phyloP scores from a whole-genome alignment of 2,329 filamentous ascomycete genomes.

The Diplodia corticola region DNA sequence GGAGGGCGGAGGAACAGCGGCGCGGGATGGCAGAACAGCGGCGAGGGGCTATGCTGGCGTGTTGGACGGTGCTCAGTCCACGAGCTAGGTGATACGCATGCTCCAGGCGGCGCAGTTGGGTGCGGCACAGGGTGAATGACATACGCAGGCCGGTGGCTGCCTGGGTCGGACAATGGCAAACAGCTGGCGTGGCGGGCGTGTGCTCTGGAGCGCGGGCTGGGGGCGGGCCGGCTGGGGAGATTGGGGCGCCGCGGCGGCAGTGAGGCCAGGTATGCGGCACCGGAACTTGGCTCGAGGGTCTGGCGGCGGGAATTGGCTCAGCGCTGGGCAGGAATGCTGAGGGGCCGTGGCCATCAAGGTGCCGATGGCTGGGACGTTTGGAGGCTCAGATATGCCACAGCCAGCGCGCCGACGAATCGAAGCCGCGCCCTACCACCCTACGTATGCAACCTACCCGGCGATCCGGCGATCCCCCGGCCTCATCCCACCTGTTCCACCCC shows the following conservation, averaged over 20 bases:
- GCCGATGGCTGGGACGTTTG: slow-evolving; percentile 3
- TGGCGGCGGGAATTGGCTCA: slow-evolving; percentile 5
- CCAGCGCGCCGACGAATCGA: not conserved
- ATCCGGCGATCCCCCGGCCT: slow-evolving; percentile 7
- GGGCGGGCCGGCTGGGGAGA: not conserved
- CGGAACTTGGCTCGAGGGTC: slow-evolving; percentile 4
- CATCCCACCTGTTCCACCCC: not conserved
- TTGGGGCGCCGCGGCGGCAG: not conserved
- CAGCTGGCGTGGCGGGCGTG: not conserved
- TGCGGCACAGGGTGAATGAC: not conserved
- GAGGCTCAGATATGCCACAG: not conserved
- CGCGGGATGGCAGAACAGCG: not conserved
- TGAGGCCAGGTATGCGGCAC: not conserved
- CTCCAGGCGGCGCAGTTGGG: slow-evolving; percentile 1
- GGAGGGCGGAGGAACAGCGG: not conserved
- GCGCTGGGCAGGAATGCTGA: slow-evolving; percentile 15
- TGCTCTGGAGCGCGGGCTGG: slow-evolving; percentile 4
- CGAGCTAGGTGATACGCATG: slow-evolving; percentile 14
- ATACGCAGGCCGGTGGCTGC: slow-evolving; percentile 14
- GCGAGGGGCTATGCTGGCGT: not conserved
- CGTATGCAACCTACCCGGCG: not conserved
- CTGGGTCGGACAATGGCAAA: not conserved
- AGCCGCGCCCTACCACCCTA: not conserved
- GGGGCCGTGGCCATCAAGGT: slow-evolving; percentile 10
- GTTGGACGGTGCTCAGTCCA: not conserved